Conservation (phyloP, 495 filamentous ascomycete species). For the Penicillium paradoxum region DNA sequence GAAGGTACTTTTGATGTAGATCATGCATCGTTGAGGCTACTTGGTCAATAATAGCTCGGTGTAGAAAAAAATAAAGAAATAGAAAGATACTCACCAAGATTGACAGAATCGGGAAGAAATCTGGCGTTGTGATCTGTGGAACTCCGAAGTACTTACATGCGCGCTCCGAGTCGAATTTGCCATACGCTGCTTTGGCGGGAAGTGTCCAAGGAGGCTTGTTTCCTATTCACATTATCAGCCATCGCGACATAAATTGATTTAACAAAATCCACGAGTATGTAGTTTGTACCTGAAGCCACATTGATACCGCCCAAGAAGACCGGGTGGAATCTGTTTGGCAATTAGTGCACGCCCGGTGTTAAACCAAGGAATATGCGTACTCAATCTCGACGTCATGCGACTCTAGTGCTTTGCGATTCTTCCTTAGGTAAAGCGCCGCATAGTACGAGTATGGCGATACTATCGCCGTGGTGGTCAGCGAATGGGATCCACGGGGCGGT, state of each 20-base stretch:
- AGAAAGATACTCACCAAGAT: conserved; percentile 31
- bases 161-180: conserved; percentile 49
- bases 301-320: conserved; percentile 73
- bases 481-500: not conserved
- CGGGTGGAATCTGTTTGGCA: conserved; percentile 53
- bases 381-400: conserved; percentile 58
- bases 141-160: conserved; percentile 51
- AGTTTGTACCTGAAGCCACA: conserved; percentile 47
- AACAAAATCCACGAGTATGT: not conserved
- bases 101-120: conserved; percentile 49
- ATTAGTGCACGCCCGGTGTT: conserved; percentile 1
- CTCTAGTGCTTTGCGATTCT: conserved; percentile 47
- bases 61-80: not conserved
- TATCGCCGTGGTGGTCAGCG: conserved; percentile 21
- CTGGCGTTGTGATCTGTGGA: conserved; percentile 38
- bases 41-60: not conserved
- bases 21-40: conserved; percentile 59
- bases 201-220: conserved; percentile 72
- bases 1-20: conserved; percentile 55
- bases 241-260: not conserved
- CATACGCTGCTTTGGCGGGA: conserved; percentile 59
- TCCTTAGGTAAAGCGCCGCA: conserved; percentile 53
- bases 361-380: conserved; percentile 32
- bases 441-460: conserved; percentile 69
- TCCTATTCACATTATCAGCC: conserved; percentile 30